phyloP scores from a whole-genome alignment of 768 basidiomycete species.

The Tylopilus cervinicoccineus region DNA sequence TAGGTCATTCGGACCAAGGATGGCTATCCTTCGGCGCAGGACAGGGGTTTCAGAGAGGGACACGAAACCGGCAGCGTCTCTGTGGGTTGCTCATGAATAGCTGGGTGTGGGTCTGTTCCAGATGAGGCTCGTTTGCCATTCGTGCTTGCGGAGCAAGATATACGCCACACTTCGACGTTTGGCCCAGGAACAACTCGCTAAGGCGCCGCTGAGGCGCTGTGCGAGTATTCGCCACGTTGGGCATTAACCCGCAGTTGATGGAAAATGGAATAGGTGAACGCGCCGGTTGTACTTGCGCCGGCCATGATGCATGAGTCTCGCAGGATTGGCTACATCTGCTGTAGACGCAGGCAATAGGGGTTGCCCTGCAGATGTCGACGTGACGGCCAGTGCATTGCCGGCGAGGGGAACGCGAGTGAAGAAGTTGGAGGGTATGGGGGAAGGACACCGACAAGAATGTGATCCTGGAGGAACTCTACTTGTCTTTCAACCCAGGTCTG shows the following conservation, averaged over 20 bases:
- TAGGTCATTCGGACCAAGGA: constrained; percentile 84
- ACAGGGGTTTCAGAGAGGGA: too few relatives aligned
- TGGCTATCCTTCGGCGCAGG: constrained; percentile 73
- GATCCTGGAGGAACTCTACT: constrained; percentile 58
- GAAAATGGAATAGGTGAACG: constrained; percentile 74
- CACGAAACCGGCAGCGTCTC: constrained; percentile 81
- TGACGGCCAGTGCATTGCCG: constrained; percentile 71
- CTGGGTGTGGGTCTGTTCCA: constrained; percentile 82
- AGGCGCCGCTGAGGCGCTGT: constrained; percentile 81
- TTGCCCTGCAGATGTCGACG: constrained; percentile 74
- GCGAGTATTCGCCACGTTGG: constrained; percentile 83
- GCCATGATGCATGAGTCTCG: constrained; percentile 83
- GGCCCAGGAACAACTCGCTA: constrained; percentile 79
- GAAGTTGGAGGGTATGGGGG: constrained; percentile 64
- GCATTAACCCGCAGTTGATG: constrained; percentile 74
- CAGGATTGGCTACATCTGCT: constrained; percentile 67
- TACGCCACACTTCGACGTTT: constrained; percentile 65
- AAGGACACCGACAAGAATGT: constrained; percentile 68
- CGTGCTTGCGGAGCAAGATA: constrained; percentile 66
- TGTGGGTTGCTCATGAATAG: constrained; percentile 88
- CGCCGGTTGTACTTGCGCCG: constrained; percentile 80
- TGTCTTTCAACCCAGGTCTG: too few relatives aligned
- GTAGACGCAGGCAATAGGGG: constrained; percentile 78
- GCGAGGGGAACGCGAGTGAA: constrained; percentile 48
- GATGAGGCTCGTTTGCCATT: constrained; percentile 65